These are phyloP conservation scores for Phylloporus arenicola DNA, from an alignment of 768 basidiomycete species.

Conservation along the genomic window DNA sequence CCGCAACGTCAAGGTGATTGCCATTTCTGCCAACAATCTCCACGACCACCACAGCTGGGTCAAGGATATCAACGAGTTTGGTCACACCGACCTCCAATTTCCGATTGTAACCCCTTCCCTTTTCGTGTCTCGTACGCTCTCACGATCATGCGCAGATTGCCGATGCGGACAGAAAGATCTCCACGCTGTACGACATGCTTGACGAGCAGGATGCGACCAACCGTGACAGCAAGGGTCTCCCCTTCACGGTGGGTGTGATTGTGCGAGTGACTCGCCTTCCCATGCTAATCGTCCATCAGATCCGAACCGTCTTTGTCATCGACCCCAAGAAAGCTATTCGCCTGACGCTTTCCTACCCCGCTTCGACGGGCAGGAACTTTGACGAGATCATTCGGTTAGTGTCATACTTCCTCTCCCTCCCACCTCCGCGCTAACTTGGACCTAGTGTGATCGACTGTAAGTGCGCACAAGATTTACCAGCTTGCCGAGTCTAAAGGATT, in stretches of 20 bases:
- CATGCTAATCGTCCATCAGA: constrained; percentile 34
- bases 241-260: constrained; percentile 66
- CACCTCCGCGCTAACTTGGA: constrained; percentile 6
- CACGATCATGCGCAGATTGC: constrained; percentile 59
- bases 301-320: constrained; percentile 95
- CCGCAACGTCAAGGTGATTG: constrained; percentile 90
- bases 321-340: constrained; percentile 97
- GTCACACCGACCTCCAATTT: constrained; percentile 81
- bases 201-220: constrained; percentile 94
- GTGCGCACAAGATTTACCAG: constrained; percentile 30
- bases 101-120: constrained; percentile 61
- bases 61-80: constrained; percentile 77
- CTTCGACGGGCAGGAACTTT: constrained; percentile 94
- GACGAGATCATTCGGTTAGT: constrained; percentile 57
- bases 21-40: constrained; percentile 88
- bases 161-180: constrained; percentile 81
- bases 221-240: constrained; percentile 78
- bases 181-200: constrained; percentile 90
- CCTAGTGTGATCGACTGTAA: constrained; percentile 67
- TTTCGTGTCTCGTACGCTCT: constrained; percentile 3
- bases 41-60: constrained; percentile 85
- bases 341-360: constrained; percentile 86
- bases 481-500: constrained; percentile 21
- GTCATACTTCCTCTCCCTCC: not conserved
- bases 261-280: not conserved